These are phyloP conservation scores for Fusarium bactridioides DNA, from an alignment of 2,329 filamentous ascomycete genomes.

Conservation along the genomic window DNA sequence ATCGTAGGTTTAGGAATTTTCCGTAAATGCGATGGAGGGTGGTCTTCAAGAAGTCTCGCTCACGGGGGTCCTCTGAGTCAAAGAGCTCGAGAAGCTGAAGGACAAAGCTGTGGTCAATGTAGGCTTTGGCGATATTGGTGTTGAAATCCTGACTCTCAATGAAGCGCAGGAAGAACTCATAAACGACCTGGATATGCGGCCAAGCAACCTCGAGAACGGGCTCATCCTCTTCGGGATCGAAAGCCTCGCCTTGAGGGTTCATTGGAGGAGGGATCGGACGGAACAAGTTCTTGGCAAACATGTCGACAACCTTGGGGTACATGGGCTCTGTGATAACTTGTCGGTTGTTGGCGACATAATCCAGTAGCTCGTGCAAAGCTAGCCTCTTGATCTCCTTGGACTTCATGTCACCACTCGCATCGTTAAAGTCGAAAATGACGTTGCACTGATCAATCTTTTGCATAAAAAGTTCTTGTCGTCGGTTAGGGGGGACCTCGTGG, in stretches of 20 bases:
- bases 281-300: slow-evolving; percentile 99
- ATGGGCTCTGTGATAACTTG: slow-evolving; percentile 99
- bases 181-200: slow-evolving; percentile 99
- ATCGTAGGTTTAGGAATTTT: slow-evolving; percentile 97
- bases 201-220: slow-evolving; percentile 97
- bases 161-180: slow-evolving; percentile 98
- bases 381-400: slow-evolving; percentile 99
- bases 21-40: slow-evolving; percentile 98
- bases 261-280: slow-evolving; percentile 95
- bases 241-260: slow-evolving; percentile 97
- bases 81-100: slow-evolving; percentile 96
- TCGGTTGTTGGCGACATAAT: slow-evolving; percentile 98
- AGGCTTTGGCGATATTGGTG: slow-evolving; percentile 98
- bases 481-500: slow-evolving; percentile 94
- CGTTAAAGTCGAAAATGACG: slow-evolving; percentile 99
- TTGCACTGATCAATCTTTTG: slow-evolving; percentile 99
- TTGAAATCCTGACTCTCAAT: slow-evolving; percentile 99
- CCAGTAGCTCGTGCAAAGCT: slow-evolving; percentile 92
- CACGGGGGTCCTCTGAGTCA: slow-evolving; percentile 95
- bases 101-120: slow-evolving; percentile 98
- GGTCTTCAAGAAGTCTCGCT: slow-evolving; percentile 97
- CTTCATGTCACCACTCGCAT: slow-evolving; percentile 98
- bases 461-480: slow-evolving; percentile 97
- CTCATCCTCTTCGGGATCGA: slow-evolving; percentile 98
- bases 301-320: slow-evolving; percentile 98